phyloP scores from a whole-genome alignment of 2,329 filamentous ascomycete genomes.

The Pseudocercospora pini-densiflorae region DNA sequence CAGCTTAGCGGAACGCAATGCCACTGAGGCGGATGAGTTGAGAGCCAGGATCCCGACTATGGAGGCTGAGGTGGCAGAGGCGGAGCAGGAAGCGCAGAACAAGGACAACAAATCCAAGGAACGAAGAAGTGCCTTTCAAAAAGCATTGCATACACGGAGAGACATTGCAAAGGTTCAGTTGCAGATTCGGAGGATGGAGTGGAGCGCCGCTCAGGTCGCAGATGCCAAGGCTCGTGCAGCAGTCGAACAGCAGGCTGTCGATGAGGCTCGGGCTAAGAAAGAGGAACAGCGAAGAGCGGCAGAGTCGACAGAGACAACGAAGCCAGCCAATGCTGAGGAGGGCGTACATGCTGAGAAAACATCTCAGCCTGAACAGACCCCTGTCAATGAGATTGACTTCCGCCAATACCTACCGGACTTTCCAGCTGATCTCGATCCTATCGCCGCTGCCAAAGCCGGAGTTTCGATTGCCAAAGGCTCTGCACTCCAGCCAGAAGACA shows the following conservation, averaged over 20 bases:
- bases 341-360: background rate
- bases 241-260: background rate
- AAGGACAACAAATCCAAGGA: slow-evolving; percentile 12
- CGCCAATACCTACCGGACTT: slow-evolving; percentile 28
- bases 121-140: slow-evolving; percentile 10
- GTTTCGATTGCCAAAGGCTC: slow-evolving; percentile 17
- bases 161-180: slow-evolving; percentile 1
- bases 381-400: slow-evolving; percentile 7
- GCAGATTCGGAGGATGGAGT: slow-evolving; percentile 27
- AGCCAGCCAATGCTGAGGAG: background rate
- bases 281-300: slow-evolving; percentile 2
- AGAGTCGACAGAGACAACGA: background rate
- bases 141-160: background rate
- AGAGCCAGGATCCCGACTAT: slow-evolving; percentile 22
- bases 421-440: slow-evolving; percentile 22
- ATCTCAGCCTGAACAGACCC: background rate
- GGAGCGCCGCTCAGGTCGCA: slow-evolving; percentile 23
- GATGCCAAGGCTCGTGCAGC: slow-evolving; percentile 15
- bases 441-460: slow-evolving; percentile 15
- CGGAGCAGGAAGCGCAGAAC: slow-evolving; percentile 7
- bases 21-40: slow-evolving; percentile 25
- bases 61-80: slow-evolving; percentile 13
- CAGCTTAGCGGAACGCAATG: slow-evolving; percentile 23
- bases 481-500: slow-evolving; percentile 6
- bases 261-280: background rate